phyloP scores from a whole-genome alignment of 169 alveolate species.

The Plasmodium vinckei region DNA sequence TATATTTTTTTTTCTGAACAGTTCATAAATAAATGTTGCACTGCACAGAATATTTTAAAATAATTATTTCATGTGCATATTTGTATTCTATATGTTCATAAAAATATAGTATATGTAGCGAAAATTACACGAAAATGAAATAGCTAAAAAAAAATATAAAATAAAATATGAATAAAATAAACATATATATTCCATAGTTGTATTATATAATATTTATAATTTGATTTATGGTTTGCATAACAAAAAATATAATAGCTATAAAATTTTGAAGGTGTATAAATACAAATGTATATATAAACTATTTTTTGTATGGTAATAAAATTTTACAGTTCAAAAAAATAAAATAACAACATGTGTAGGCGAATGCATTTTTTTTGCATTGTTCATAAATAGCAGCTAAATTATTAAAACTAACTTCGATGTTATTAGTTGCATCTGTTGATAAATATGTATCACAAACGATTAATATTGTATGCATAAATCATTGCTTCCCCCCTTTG shows the following conservation, averaged over 20 bases:
- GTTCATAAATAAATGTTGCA: conserved; percentile 52
- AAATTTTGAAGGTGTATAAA: neutral
- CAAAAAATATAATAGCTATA: neutral
- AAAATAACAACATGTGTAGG: conserved; percentile 2
- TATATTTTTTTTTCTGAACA: conserved; percentile 26
- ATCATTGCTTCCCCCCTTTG: conserved; percentile 1
- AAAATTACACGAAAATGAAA: neutral
- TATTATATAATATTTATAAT: neutral
- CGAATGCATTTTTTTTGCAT: neutral
- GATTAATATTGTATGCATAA: conserved; percentile 13
- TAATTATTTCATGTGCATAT: conserved; percentile 22
- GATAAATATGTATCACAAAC: conserved; percentile 5
- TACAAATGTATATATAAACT: neutral
- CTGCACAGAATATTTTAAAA: conserved; percentile 11
- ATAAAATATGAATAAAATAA: neutral
- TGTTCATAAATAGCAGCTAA: neutral
- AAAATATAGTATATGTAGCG: conserved; percentile 7
- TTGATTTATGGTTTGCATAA: neutral
- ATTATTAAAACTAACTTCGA: neutral
- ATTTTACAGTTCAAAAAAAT: neutral
- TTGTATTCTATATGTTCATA: conserved; percentile 33
- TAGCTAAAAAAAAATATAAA: conserved; percentile 15
- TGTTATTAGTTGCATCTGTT: conserved; percentile 18
- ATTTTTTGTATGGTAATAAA: neutral
- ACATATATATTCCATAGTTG: neutral